These are phyloP conservation scores for Zygnema circumcarinatum DNA, from an alignment of 139 green algal species.

Conservation along the genomic window DNA sequence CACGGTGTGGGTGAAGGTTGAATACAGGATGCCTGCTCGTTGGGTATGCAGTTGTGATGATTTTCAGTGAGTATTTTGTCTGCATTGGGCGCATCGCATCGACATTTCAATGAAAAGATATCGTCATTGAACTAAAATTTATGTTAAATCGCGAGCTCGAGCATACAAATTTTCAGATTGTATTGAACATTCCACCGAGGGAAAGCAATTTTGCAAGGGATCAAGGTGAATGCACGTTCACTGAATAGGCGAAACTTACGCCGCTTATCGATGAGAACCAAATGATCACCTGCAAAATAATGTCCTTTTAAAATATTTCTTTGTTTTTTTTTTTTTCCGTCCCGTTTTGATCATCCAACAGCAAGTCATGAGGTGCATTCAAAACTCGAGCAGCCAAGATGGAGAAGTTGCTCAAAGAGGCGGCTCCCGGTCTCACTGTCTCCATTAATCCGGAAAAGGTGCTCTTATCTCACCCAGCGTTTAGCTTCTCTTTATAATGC, in stretches of 20 bases:
- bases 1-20: neutral
- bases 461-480: neutral
- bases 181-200: neutral
- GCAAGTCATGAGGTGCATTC: constrained; percentile 65
- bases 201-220: too few species aligned
- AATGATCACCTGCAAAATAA: too few species aligned
- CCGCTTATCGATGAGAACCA: too few species aligned
- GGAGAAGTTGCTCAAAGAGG: constrained; percentile 59
- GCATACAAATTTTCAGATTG: neutral
- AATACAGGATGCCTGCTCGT: neutral
- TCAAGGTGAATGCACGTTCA: too few species aligned
- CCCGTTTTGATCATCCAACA: too few species aligned
- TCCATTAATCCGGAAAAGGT: constrained; percentile 60
- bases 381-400: constrained; percentile 61
- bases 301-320: neutral
- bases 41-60: neutral
- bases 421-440: constrained; percentile 25
- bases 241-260: too few species aligned
- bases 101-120: too few species aligned
- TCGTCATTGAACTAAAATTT: too few species aligned
- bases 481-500: too few species aligned
- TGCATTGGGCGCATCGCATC: neutral
- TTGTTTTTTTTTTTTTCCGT: neutral
- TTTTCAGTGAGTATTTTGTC: neutral
- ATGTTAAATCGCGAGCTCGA: too few species aligned